Conservation (phyloP, 2,329 filamentous ascomycete genomes). For the Cytospora paraplurivora region DNA sequence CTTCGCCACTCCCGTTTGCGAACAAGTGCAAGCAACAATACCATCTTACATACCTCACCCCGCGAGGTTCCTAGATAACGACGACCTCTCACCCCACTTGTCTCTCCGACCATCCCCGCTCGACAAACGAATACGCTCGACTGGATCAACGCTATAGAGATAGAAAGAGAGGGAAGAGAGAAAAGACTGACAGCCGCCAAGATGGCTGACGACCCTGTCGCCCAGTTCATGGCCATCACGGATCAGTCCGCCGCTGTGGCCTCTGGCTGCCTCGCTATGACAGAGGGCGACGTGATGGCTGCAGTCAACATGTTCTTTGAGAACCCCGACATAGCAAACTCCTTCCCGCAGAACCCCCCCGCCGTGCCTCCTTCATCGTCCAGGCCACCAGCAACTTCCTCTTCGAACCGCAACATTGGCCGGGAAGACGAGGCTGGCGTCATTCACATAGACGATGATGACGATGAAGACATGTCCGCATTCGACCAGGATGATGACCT, state of each 20-base stretch:
- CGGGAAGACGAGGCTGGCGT: constrained; percentile 60
- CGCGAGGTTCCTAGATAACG: neutral
- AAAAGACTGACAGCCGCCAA: constrained; percentile 29
- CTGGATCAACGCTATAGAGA: neutral
- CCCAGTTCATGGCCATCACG: constrained; percentile 81
- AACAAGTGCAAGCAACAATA: neutral
- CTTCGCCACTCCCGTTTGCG: neutral
- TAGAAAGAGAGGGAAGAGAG: neutral
- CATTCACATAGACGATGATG: constrained; percentile 77
- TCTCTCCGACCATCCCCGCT: neutral
- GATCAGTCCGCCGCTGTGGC: constrained; percentile 73
- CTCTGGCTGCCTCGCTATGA: constrained; percentile 78
- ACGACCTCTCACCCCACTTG: neutral
- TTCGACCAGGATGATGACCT: constrained; percentile 43
- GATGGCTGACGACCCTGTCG: constrained; percentile 71
- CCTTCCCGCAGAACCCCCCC: constrained; percentile 38
- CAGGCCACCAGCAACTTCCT: constrained; percentile 31
- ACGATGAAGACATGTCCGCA: constrained; percentile 55
- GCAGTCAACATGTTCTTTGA: constrained; percentile 91
- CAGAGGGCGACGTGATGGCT: constrained; percentile 81
- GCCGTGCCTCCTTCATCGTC: constrained; percentile 37
- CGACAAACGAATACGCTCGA: too few relatives aligned
- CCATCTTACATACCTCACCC: neutral
- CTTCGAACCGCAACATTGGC: constrained; percentile 38
- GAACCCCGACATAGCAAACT: constrained; percentile 70